Percentiles rank a stretch among this genome's conserved stretches.
Evolutionary conservation across 257 asterid genomes (phyloP).

Genomic region (Solanum pennellii): DNA sequence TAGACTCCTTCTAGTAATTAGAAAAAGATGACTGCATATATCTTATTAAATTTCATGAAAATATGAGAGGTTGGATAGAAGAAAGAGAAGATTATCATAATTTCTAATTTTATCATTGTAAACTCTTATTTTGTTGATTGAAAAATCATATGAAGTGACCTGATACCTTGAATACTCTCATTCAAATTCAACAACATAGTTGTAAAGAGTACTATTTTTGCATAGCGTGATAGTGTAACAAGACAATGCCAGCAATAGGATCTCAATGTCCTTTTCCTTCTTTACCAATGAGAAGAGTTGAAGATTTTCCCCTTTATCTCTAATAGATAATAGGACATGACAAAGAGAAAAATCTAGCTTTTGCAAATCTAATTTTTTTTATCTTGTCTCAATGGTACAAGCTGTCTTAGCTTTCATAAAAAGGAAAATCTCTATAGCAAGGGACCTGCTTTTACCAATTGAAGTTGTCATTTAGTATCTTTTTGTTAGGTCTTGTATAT

Average conservation of each 20-base stretch:
- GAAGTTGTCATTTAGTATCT: too few relatives aligned
- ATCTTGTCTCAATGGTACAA: background rate
- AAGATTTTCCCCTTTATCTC: background rate
- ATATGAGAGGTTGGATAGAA: background rate
- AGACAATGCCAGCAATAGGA: background rate
- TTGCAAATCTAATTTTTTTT: background rate
- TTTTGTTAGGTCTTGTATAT: background rate
- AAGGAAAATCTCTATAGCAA: background rate
- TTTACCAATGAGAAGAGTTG: background rate
- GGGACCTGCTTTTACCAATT: too few relatives aligned
- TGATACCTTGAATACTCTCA: background rate
- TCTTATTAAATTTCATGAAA: background rate
- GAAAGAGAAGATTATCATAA: background rate
- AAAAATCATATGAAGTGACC: background rate
- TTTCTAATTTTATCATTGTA: too few relatives aligned
- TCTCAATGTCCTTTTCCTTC: background rate
- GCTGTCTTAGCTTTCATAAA: background rate
- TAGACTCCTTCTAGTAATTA: too few relatives aligned
- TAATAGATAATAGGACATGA: background rate
- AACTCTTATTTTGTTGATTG: background rate
- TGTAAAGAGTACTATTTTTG: background rate
- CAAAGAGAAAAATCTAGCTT: background rate
- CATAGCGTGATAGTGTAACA: background rate
- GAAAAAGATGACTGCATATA: background rate
- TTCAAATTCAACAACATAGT: background rate